Evolutionary conservation across 2,329 filamentous ascomycete species (phyloP).

Genomic region (Alternaria infectoria): DNA sequence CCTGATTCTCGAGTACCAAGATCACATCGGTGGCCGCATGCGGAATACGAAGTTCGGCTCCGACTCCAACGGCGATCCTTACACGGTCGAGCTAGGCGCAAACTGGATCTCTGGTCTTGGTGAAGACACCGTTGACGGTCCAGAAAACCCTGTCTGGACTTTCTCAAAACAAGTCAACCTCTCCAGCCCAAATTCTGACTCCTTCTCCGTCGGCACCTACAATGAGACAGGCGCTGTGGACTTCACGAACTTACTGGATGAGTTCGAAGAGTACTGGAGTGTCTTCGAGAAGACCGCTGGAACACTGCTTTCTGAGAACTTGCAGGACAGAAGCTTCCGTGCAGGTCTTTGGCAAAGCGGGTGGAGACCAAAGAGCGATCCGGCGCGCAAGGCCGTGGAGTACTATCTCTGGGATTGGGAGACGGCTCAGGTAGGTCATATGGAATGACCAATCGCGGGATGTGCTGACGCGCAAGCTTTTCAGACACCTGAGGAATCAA

Average conservation of each 20-base stretch:
- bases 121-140: conserved; percentile 33
- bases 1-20: conserved; percentile 68
- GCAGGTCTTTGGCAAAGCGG: conserved; percentile 65
- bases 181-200: conserved; percentile 64
- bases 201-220: conserved; percentile 64
- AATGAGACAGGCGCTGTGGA: conserved; percentile 63
- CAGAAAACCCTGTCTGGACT: conserved; percentile 68
- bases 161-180: conserved; percentile 65
- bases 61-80: conserved; percentile 57
- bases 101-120: conserved; percentile 66
- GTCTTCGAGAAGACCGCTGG: conserved; percentile 62
- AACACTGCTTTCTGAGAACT: conserved; percentile 62
- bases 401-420: conserved; percentile 68
- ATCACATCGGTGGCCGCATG: conserved; percentile 67
- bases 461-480: not conserved
- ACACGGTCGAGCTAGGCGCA: conserved; percentile 68
- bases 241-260: conserved; percentile 58
- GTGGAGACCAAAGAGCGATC: conserved; percentile 66
- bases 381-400: conserved; percentile 65
- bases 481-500: conserved; percentile 61
- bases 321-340: conserved; percentile 67
- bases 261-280: conserved; percentile 57
- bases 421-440: conserved; percentile 48
- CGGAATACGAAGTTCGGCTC: conserved; percentile 64
- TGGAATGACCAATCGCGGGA: accelerated